Evolutionary conservation across 495 filamentous ascomycete species (phyloP), one percentile per base, ranked within the genome.

Genomic region (Trichoderma parareesei): DNA sequence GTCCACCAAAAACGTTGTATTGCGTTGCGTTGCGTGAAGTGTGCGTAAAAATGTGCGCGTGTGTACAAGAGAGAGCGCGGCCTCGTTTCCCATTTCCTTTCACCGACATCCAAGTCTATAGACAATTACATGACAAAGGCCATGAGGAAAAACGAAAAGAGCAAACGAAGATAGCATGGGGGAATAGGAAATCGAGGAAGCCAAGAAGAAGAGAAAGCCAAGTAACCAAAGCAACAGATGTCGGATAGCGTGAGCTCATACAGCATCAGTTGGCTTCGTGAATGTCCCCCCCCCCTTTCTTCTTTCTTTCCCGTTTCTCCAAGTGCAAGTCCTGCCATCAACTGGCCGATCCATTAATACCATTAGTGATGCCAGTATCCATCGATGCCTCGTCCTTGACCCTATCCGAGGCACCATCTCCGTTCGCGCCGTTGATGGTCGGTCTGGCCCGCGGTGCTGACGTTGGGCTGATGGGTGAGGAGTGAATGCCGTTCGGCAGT

Each of bases 401-500:
- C 33, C 53, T 37, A 57, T 57, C 53, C 9, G 53, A n/a, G 53
- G 20, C 18, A 14, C 27, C 27, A 37, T 57, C 35, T 5, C 57
- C 55, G 33, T 75, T 71, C 40, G 57, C 61, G 65, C 74, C 74
- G 38, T 76, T 75, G 3, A 70, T 64, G 57, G 74, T 37, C 20
- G 71, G 68, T 14, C 67, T 68, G 18, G 69, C 68, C 57, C 71
- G 73, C 4, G 68, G 70, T 2, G 49, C 16, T 10, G 71, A 65
- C 13, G 71, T 73, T n/a, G 41, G 61, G 61, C 61, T 63, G 61
- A 37, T 65, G 10, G 72, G 71, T 9, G 75, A 72, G 11, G 72
- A 70, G 41, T 71, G 75, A 38, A 73, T 53, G n/a, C 74, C 75
- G 63, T 76, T 77, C 6, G 74, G 63, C n/a, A 75, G 35, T 38